Conservation (phyloP, 1,139 yeast genomes). For the Saccharomyces hybrid region DNA sequence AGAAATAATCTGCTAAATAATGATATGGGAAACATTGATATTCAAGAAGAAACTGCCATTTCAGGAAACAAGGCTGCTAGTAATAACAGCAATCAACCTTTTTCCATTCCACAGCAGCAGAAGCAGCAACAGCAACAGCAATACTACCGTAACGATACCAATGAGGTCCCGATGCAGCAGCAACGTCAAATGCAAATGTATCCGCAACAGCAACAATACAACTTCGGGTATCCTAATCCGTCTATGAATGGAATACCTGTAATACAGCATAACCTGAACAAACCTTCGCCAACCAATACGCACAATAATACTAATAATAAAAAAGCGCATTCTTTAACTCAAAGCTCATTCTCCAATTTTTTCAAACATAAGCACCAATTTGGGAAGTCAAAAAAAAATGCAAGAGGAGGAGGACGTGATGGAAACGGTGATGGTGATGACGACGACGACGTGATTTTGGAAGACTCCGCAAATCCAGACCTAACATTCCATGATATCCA, state of each 20-base stretch:
- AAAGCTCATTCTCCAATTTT: constrained; percentile 21
- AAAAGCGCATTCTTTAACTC: constrained; percentile 20
- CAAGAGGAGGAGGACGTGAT: constrained; percentile 9
- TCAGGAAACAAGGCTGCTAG: constrained; percentile 2
- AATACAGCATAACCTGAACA: not conserved
- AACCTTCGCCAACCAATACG: constrained; percentile 7
- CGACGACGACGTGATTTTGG: constrained; percentile 47
- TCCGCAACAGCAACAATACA: constrained; percentile 10
- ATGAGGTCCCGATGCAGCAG: constrained; percentile 10
- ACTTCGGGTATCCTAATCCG: constrained; percentile 8
- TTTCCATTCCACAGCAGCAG: not conserved
- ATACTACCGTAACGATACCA: constrained; percentile 9
- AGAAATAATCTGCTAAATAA: constrained; percentile 33
- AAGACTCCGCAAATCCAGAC: constrained; percentile 37
- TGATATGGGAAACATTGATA: constrained; percentile 38
- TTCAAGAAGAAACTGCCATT: constrained; percentile 35
- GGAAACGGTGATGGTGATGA: constrained; percentile 32
- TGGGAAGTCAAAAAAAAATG: constrained; percentile 8
- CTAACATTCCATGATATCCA: constrained; percentile 59
- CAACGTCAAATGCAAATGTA: constrained; percentile 16
- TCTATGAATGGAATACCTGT: not conserved
- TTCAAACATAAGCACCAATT: constrained; percentile 18
- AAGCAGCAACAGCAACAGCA: constrained; percentile 6
- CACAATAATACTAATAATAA: constrained; percentile 3
- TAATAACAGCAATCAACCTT: not conserved